Percentiles rank a stretch among this genome's conserved stretches.
Evolutionary conservation across 805 yeast species (phyloP).

Genomic region (Saccharomycopsis guyanensis): DNA sequence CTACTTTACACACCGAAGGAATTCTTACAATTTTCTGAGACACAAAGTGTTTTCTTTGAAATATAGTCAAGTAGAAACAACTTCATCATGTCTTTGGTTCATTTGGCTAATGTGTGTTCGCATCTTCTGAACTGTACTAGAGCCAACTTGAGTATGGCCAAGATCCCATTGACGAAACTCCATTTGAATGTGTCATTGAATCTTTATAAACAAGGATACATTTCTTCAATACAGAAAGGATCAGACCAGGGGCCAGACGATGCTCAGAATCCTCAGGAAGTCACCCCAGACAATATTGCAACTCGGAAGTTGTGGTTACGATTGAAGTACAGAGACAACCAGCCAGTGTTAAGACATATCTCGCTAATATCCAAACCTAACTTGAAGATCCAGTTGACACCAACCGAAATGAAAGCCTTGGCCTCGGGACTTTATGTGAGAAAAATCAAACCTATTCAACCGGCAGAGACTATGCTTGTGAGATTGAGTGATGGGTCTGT

Average conservation of each 20-base stretch:
- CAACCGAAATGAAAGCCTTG: slow-evolving; percentile 59
- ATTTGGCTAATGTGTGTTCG: slow-evolving; percentile 75
- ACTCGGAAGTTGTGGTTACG: slow-evolving; percentile 89
- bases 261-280: slow-evolving; percentile 50
- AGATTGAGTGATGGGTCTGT: slow-evolving; percentile 44
- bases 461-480: slow-evolving; percentile 82
- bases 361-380: slow-evolving; percentile 79
- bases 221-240: slow-evolving; percentile 79
- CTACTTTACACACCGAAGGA: too few species aligned
- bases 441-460: slow-evolving; percentile 70
- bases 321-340: slow-evolving; percentile 74
- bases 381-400: slow-evolving; percentile 56
- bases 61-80: too few species aligned
- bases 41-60: too few species aligned
- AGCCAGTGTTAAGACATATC: slow-evolving; percentile 67
- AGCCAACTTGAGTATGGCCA: slow-evolving; percentile 64
- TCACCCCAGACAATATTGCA: slow-evolving; percentile 79
- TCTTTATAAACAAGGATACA: slow-evolving; percentile 84
- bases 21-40: too few species aligned
- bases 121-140: slow-evolving; percentile 84
- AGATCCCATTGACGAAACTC: slow-evolving; percentile 74
- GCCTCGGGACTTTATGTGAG: slow-evolving; percentile 73
- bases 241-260: slow-evolving; percentile 76
- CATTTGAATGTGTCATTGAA: slow-evolving; percentile 81
- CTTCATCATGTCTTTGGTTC: slow-evolving; percentile 71